A percentile compares a stretch with the other conserved stretches of the same genome.
phyloP scores from a whole-genome alignment of 768 basidiomycete genomes.

The Psilocybe subaeruginosa region DNA sequence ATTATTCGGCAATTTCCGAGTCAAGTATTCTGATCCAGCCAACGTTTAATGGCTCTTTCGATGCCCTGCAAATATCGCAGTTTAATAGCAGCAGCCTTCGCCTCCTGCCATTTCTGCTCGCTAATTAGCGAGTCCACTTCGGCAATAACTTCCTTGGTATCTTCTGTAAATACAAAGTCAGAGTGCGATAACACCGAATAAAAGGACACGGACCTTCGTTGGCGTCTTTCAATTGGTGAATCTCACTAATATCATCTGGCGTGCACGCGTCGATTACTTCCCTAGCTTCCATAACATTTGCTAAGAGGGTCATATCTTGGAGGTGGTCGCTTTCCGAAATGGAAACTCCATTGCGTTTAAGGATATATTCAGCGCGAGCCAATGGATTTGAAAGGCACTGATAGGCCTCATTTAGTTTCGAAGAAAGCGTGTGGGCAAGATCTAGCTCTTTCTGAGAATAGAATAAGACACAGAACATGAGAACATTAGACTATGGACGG shows the following conservation, averaged over 20 bases:
- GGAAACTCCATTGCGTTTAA: slow-evolving; percentile 59
- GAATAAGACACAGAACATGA: slow-evolving; percentile 9
- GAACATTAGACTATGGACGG: slow-evolving; percentile 22
- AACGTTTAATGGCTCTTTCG: slow-evolving; percentile 47
- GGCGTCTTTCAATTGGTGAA: slow-evolving; percentile 50
- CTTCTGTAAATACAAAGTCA: slow-evolving; percentile 40
- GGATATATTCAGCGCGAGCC: slow-evolving; percentile 79
- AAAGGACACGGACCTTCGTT: slow-evolving; percentile 51
- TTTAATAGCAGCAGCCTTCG: slow-evolving; percentile 62
- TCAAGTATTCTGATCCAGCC: slow-evolving; percentile 33
- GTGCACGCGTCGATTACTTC: slow-evolving; percentile 74
- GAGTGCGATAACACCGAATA: slow-evolving; percentile 1
- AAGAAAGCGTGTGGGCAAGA: slow-evolving; percentile 68
- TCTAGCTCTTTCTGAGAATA: slow-evolving; percentile 51
- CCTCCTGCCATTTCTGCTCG: slow-evolving; percentile 53
- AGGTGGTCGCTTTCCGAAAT: slow-evolving; percentile 72
- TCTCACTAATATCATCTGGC: slow-evolving; percentile 41
- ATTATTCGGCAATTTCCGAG: slow-evolving; percentile 22
- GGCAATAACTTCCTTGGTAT: slow-evolving; percentile 47
- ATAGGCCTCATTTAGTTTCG: slow-evolving; percentile 83
- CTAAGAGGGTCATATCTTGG: slow-evolving; percentile 71
- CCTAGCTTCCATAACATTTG: slow-evolving; percentile 76
- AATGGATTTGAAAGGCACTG: slow-evolving; percentile 74
- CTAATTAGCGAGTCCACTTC: slow-evolving; percentile 55
- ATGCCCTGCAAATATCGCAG: slow-evolving; percentile 77